Base-by-base conservation (phyloP, 352 stramenopile genomes). In the Globisporangium spiculum region DNA sequence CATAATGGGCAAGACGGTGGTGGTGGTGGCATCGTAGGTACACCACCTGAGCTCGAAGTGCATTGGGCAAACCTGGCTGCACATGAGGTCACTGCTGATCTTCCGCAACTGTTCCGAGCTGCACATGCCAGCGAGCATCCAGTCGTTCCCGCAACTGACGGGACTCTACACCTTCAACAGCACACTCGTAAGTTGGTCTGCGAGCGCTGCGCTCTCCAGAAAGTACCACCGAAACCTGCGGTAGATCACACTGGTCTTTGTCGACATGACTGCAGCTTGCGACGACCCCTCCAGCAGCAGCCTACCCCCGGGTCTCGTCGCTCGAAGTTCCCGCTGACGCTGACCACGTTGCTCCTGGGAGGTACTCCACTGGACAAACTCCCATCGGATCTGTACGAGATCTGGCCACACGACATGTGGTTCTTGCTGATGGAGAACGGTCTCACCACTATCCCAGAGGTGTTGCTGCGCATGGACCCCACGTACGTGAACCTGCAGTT, bases 351-450 rank as follows among this genome's bases (percentile, higher is more conserved):
- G 18, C 4, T 58, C 57, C 12, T 34, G 32, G 22, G 24, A 3
- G 52, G 52, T 14, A 58, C 52, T 16, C 8, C 24, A 0, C n/a
- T 58, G 12, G 24, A 36, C 52, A 58, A 58, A 14, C 34, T 76
- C 20, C 71, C 72, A 0, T 4, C 32, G 1, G 60, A 77, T 9
- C 58, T 77, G 14, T 34, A 69, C 22, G 55, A 69, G 44, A 59
- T 52, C 4, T 77, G 68, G 65, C 44, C 48, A 2, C 32, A 7
- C 27, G 30, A 26, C 18, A 27, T 70, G 4, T 14, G 1, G 30
- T 2, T 27, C 4, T 57, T 24, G 60, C 41, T 65, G 12, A 48
- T 48, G 41, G 41, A n/a, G 6, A 27, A 27, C 26, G 14, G 2
- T 2, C 22, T n/a, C 34, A 3, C 14, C 22, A 22, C 8, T 24